A percentile compares a stretch with the other conserved stretches of the same genome.
Conservation (phyloP, 305 asterid species). For the Fraxinus baroniana region DNA sequence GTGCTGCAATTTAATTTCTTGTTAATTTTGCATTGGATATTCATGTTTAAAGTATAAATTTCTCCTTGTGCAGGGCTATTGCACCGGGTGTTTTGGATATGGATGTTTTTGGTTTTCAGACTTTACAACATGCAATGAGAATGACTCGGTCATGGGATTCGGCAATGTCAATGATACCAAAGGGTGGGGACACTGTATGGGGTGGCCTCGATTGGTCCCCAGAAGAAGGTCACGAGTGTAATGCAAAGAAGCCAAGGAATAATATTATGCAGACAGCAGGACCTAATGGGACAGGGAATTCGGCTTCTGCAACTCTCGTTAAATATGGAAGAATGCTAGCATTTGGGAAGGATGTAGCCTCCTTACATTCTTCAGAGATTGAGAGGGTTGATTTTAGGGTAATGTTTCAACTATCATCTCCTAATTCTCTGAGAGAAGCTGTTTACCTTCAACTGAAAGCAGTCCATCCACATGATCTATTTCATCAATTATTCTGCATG, state of each 20-base stretch:
- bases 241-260: constrained; percentile 39
- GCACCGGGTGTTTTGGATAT: constrained; percentile 69
- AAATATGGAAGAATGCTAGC: constrained; percentile 70
- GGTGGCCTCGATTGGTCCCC: constrained; percentile 90
- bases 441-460: constrained; percentile 12
- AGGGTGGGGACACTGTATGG: constrained; percentile 84
- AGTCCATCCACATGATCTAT: constrained; percentile 4
- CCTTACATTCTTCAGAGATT: constrained; percentile 56
- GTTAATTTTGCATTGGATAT: constrained; percentile 7
- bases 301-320: constrained; percentile 26
- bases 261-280: constrained; percentile 34
- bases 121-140: constrained; percentile 66
- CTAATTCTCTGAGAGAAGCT: constrained; percentile 15
- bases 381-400: constrained; percentile 65
- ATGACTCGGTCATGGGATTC: constrained; percentile 93
- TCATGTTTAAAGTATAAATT: constrained; percentile 1
- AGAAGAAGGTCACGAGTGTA: constrained; percentile 63
- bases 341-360: constrained; percentile 65
- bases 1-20: neutral
- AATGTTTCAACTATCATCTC: constrained; percentile 29
- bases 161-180: constrained; percentile 76
- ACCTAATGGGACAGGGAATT: constrained; percentile 31
- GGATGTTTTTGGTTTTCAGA: constrained; percentile 66
- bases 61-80: constrained; percentile 52
- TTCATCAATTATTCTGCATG: constrained; percentile 1